Conservation (phyloP, 495 filamentous ascomycete species). For the Neurospora intermedia region DNA sequence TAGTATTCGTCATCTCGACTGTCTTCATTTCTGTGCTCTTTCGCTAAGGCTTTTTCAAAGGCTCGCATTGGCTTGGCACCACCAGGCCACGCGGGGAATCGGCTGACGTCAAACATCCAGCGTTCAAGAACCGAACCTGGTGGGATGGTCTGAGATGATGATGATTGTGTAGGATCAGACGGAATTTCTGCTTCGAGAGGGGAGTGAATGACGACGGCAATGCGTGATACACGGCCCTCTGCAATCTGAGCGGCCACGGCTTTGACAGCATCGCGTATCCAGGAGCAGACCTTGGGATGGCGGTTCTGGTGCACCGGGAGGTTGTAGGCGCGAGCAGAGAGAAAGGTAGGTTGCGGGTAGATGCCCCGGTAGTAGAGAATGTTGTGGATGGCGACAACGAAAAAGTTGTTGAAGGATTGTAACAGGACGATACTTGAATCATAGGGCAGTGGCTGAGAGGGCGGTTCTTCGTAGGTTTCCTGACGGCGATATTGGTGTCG, state of each 20-base stretch:
- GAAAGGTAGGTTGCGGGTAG: slow-evolving; percentile 74
- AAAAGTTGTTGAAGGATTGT: slow-evolving; percentile 58
- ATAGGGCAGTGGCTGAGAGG: background rate
- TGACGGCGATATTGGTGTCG: slow-evolving; percentile 35
- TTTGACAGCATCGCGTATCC: slow-evolving; percentile 75
- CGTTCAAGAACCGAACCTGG: slow-evolving; percentile 53
- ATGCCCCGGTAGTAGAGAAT: slow-evolving; percentile 80
- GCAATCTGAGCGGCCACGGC: slow-evolving; percentile 62
- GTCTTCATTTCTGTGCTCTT: background rate
- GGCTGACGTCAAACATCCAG: slow-evolving; percentile 72
- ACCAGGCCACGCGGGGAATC: slow-evolving; percentile 55
- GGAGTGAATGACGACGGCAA: slow-evolving; percentile 68
- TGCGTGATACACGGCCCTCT: slow-evolving; percentile 46
- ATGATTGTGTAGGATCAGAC: background rate
- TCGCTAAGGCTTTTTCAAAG: slow-evolving; percentile 3
- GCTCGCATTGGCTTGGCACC: slow-evolving; percentile 15
- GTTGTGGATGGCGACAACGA: slow-evolving; percentile 83
- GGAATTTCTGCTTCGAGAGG: slow-evolving; percentile 12
- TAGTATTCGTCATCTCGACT: slow-evolving; percentile 7
- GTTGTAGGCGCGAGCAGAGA: slow-evolving; percentile 76
- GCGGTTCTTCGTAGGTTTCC: background rate
- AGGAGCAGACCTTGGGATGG: slow-evolving; percentile 83
- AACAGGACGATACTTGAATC: background rate
- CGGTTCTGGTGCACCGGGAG: slow-evolving; percentile 80
- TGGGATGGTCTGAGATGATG: background rate